phyloP scores from a whole-genome alignment of 257 asterid genomes.

The Plectranthus barbatus region DNA sequence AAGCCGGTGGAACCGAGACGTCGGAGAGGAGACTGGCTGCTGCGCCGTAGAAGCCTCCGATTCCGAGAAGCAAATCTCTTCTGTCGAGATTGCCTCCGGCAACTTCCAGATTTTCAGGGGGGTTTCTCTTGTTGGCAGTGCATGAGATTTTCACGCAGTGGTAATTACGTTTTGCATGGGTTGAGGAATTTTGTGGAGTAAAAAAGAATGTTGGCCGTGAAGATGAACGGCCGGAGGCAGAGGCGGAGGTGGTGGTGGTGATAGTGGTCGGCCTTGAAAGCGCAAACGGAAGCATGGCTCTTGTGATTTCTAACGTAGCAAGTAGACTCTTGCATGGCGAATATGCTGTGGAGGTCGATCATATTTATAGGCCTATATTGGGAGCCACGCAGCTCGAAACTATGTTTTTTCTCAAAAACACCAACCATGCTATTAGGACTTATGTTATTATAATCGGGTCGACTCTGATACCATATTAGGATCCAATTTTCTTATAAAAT shows the following conservation, averaged over 20 bases:
- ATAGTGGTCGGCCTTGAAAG: constrained; percentile 11
- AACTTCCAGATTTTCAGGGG: neutral
- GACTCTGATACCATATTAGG: too few relatives aligned
- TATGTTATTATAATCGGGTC: too few relatives aligned
- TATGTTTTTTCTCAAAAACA: too few relatives aligned
- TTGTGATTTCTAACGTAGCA: neutral
- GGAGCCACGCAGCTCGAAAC: too few relatives aligned
- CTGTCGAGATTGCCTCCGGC: constrained; percentile 19
- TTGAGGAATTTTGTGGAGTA: constrained; percentile 4
- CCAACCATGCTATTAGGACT: too few relatives aligned
- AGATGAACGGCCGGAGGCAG: neutral
- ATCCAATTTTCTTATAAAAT: too few relatives aligned
- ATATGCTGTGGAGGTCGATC: neutral
- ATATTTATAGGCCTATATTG: neutral
- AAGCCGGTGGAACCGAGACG: constrained; percentile 5
- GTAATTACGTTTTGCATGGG: constrained; percentile 8
- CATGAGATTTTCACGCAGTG: constrained; percentile 9
- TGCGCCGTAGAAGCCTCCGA: constrained; percentile 25
- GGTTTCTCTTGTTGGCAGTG: neutral
- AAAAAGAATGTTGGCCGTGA: neutral
- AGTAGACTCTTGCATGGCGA: constrained; percentile 1
- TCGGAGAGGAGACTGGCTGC: constrained; percentile 5
- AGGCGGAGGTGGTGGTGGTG: neutral
- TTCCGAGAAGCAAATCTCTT: constrained; percentile 27
- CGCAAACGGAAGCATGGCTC: constrained; percentile 11